These are phyloP conservation scores for Aspergillus pseudoterreus DNA, from an alignment of 2,329 filamentous ascomycete species.

Conservation along the genomic window DNA sequence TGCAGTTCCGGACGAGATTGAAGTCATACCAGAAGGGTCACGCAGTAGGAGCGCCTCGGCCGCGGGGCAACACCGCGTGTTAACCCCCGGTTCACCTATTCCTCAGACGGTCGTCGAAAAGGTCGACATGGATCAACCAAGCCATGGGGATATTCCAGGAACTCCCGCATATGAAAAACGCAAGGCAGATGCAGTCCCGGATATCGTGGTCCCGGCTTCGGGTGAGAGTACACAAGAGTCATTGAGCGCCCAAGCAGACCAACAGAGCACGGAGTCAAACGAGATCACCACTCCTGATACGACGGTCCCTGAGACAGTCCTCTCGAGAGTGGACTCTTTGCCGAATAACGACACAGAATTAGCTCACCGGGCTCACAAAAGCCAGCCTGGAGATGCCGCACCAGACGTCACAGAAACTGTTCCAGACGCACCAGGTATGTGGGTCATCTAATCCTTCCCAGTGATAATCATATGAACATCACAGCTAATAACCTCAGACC, in stretches of 20 bases:
- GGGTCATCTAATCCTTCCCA: constrained; percentile 25
- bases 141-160: constrained; percentile 60
- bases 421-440: constrained; percentile 56
- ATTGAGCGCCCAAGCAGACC: constrained; percentile 11
- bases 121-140: constrained; percentile 54
- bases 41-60: constrained; percentile 39
- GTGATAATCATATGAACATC: constrained; percentile 40
- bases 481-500: constrained; percentile 61
- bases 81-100: constrained; percentile 51
- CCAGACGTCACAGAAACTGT: constrained; percentile 42
- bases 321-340: constrained; percentile 42
- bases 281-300: constrained; percentile 7
- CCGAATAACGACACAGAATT: constrained; percentile 33
- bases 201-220: constrained; percentile 51
- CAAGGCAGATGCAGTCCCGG: constrained; percentile 57
- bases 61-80: constrained; percentile 42
- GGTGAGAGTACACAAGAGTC: constrained; percentile 16
- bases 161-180: constrained; percentile 56
- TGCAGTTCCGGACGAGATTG: constrained; percentile 62
- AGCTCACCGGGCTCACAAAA: constrained; percentile 36
- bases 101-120: constrained; percentile 61
- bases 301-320: constrained; percentile 41
- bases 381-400: constrained; percentile 39
- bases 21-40: constrained; percentile 50
- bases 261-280: constrained; percentile 9